phyloP scores from a whole-genome alignment of 2,329 filamentous ascomycete species.

The Dactylonectria macrodidyma region DNA sequence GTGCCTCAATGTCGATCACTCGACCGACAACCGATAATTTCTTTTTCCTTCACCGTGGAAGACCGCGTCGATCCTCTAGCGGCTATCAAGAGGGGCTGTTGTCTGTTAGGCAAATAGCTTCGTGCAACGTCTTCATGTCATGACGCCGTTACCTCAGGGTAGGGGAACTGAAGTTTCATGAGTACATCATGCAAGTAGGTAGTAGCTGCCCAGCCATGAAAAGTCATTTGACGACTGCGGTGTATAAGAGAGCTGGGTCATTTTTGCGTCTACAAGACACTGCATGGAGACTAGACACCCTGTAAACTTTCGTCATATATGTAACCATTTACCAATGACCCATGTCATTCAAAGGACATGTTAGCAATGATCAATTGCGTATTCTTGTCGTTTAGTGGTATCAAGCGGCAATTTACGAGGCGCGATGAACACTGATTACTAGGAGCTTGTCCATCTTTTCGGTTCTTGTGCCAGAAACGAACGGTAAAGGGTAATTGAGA shows the following conservation, averaged over 20 bases:
- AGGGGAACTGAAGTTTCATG: neutral
- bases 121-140: neutral
- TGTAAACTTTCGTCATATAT: neutral
- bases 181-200: no score
- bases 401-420: no score
- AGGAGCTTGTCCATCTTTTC: no score
- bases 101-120: neutral
- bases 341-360: no score
- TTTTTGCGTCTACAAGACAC: neutral
- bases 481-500: neutral
- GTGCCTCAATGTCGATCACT: conserved; percentile 31
- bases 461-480: no score
- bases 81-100: neutral
- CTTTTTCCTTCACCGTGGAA: conserved; percentile 34
- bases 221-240: neutral
- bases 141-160: neutral
- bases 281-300: neutral
- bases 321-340: no score
- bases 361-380: no score
- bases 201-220: neutral
- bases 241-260: neutral
- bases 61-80: conserved; percentile 39
- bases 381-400: no score
- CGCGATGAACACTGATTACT: no score
- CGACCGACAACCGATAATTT: conserved; percentile 16